Conservation (phyloP, 768 basidiomycete genomes). For the Butyriboletus loyo region DNA sequence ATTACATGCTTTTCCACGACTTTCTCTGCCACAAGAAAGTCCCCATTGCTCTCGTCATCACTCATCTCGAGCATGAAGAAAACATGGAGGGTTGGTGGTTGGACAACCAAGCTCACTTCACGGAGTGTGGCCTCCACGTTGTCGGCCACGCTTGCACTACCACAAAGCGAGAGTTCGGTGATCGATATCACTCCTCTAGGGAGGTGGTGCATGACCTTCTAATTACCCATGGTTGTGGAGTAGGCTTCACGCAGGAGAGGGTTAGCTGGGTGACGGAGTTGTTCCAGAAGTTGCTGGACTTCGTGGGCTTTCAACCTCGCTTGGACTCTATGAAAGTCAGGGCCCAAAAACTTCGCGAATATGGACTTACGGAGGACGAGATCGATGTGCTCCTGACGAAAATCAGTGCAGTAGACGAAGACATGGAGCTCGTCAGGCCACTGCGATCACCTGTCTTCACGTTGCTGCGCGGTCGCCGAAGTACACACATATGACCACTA, state of each 20-base stretch:
- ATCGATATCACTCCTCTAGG: conserved; percentile 25
- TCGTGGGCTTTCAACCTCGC: conserved; percentile 21
- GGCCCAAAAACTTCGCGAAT: conserved; percentile 26
- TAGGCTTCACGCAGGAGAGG: conserved; percentile 21
- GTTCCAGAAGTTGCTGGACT: conserved; percentile 22
- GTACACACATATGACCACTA: conserved; percentile 5
- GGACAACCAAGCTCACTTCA: conserved; percentile 23
- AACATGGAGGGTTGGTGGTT: conserved; percentile 37
- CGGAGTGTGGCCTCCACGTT: conserved; percentile 18
- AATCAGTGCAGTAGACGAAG: conserved; percentile 22
- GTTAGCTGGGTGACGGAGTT: conserved; percentile 24
- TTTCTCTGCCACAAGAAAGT: conserved; percentile 34
- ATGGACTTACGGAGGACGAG: conserved; percentile 24
- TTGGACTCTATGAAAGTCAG: conserved; percentile 20
- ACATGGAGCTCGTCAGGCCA: conserved; percentile 10
- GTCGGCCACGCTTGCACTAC: conserved; percentile 35
- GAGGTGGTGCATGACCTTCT: conserved; percentile 23
- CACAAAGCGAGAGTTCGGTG: conserved; percentile 26
- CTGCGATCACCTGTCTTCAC: conserved; percentile 2
- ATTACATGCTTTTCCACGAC: conserved; percentile 33
- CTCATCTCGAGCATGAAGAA: conserved; percentile 35
- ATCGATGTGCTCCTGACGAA: conserved; percentile 17
- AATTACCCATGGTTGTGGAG: conserved; percentile 13
- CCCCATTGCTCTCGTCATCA: conserved; percentile 31
- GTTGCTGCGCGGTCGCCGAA: conserved; percentile 10